Percentiles rank a stretch among this genome's conserved stretches.
Evolutionary conservation across 495 filamentous ascomycete species (phyloP).

Genomic region (Clavariopsis aquatica): DNA sequence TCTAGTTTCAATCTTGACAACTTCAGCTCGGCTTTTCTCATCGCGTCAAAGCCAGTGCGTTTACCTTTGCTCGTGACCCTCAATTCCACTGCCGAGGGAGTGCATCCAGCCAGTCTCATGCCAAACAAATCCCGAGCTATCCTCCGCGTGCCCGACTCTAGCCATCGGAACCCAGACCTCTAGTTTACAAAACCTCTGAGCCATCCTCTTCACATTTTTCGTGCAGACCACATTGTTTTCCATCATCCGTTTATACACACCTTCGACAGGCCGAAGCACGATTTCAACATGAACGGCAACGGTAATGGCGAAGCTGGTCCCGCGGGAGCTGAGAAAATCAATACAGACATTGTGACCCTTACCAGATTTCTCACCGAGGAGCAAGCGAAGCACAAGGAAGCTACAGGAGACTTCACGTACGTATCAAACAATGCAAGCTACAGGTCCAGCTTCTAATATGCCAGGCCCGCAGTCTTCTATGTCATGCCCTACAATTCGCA

Average conservation of each 20-base stretch:
- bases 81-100: conserved; percentile 34
- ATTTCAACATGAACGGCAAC: conserved; percentile 42
- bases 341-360: conserved; percentile 93
- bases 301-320: conserved; percentile 45
- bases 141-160: conserved; percentile 41
- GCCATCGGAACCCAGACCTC: conserved; percentile 32
- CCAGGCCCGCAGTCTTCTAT: conserved; percentile 67
- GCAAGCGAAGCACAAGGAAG: conserved; percentile 87
- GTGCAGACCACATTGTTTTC: conserved; percentile 8
- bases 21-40: conserved; percentile 9
- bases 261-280: conserved; percentile 1
- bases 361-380: conserved; percentile 95
- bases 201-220: background rate
- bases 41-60: conserved; percentile 14
- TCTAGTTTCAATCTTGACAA: background rate
- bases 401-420: conserved; percentile 97
- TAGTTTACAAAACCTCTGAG: conserved; percentile 10
- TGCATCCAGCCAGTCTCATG: conserved; percentile 27
- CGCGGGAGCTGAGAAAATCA: conserved; percentile 71
- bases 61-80: conserved; percentile 29
- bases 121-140: conserved; percentile 35
- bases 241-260: conserved; percentile 3
- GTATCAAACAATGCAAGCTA: conserved; percentile 38
- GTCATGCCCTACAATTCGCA: conserved; percentile 96
- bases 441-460: conserved; percentile 1